These are phyloP conservation scores for Elsinoe perseae DNA, from an alignment of 2,329 filamentous ascomycete species.

Conservation along the genomic window DNA sequence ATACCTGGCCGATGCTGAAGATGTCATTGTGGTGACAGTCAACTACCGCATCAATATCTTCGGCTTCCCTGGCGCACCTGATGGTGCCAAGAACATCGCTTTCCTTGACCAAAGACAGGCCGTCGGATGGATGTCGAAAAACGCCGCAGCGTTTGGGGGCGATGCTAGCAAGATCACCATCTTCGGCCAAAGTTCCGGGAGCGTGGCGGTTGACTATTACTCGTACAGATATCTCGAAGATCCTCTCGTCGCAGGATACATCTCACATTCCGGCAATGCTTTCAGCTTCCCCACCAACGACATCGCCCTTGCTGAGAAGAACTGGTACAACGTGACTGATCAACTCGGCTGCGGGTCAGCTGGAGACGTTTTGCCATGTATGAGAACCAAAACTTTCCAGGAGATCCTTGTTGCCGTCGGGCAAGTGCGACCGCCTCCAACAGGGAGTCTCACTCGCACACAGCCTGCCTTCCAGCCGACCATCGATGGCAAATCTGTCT, in stretches of 20 bases:
- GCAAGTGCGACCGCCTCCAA: constrained; percentile 20
- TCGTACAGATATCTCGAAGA: constrained; percentile 32
- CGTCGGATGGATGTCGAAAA: constrained; percentile 34
- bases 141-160: constrained; percentile 37
- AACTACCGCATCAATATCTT: constrained; percentile 32
- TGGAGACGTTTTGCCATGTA: constrained; percentile 19
- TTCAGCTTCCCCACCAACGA: constrained; percentile 40
- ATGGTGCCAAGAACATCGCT: constrained; percentile 29
- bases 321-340: constrained; percentile 38
- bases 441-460: constrained; percentile 24
- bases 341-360: constrained; percentile 36
- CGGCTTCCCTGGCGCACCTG: constrained; percentile 31
- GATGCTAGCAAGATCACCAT: constrained; percentile 34
- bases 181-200: constrained; percentile 34
- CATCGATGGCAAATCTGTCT: constrained; percentile 24
- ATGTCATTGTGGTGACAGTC: constrained; percentile 36
- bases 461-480: constrained; percentile 24
- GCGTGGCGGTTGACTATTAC: constrained; percentile 40
- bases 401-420: constrained; percentile 20
- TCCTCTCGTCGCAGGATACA: constrained; percentile 33
- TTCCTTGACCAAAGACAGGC: constrained; percentile 35
- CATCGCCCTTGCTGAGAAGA: constrained; percentile 28
- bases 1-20: constrained; percentile 35
- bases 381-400: constrained; percentile 19
- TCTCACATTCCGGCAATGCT: constrained; percentile 34